Percentiles rank a stretch among this genome's conserved stretches.
Evolutionary conservation across 2,329 filamentous ascomycete species (phyloP).

Genomic region (Alternaria dauci): DNA sequence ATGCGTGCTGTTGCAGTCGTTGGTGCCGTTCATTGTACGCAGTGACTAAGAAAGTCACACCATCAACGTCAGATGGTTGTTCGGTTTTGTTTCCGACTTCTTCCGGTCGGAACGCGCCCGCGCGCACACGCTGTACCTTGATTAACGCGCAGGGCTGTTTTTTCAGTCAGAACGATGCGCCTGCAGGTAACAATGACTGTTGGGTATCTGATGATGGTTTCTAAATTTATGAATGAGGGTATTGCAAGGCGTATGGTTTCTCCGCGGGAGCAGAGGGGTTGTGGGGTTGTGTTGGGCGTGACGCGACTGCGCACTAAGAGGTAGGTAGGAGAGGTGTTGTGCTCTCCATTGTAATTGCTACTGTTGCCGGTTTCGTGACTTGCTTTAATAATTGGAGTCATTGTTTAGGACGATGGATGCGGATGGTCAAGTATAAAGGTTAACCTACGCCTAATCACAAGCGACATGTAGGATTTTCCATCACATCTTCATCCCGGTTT

Average conservation of each 20-base stretch:
- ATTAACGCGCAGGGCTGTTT: no score
- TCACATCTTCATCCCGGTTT: no score
- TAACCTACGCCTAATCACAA: no score
- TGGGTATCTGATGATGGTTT: neutral
- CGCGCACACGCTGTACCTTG: no score
- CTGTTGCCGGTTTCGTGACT: neutral
- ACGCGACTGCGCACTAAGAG: neutral
- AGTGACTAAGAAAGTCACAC: constrained; percentile 5
- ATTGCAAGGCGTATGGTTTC: neutral
- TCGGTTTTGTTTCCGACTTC: neutral
- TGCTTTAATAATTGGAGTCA: no score
- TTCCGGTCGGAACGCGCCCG: neutral
- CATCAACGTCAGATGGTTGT: neutral
- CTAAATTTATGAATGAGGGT: neutral
- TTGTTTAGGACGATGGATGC: no score
- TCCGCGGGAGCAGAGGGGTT: neutral
- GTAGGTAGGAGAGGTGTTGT: neutral
- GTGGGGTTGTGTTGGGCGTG: neutral
- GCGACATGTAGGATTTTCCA: no score
- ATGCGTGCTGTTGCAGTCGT: neutral
- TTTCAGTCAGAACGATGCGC: neutral
- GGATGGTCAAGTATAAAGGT: no score
- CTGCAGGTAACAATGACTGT: neutral
- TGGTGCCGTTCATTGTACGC: neutral
- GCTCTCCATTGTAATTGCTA: neutral